Evolutionary conservation across 768 basidiomycete species (phyloP).

Genomic region (Floccularia luteovirens): DNA sequence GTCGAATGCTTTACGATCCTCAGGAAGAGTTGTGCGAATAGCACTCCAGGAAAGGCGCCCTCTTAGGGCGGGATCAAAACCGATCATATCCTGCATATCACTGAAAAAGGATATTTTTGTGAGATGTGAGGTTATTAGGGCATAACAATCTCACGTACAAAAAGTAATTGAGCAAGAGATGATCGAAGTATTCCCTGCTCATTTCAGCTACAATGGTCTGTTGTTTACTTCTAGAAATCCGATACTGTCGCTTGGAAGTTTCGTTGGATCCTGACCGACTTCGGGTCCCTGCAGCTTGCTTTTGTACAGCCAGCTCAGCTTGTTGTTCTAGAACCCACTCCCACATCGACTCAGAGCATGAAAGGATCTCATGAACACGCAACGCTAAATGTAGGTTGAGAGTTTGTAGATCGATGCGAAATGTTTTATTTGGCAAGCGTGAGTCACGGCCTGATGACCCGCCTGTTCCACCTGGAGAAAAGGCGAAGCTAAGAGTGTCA

Average conservation of each 20-base stretch:
- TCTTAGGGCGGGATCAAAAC: constrained; percentile 33
- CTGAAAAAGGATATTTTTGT: constrained; percentile 20
- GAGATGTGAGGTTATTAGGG: constrained; percentile 1
- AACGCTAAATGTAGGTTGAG: constrained; percentile 59
- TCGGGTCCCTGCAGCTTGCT: background rate
- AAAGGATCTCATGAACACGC: constrained; percentile 57
- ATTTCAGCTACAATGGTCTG: constrained; percentile 36
- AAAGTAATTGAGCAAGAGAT: constrained; percentile 46
- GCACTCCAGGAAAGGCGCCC: constrained; percentile 27
- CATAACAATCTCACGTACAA: constrained; percentile 36
- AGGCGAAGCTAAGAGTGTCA: constrained; percentile 29
- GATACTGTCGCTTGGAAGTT: constrained; percentile 6
- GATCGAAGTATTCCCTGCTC: constrained; percentile 57
- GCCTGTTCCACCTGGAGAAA: constrained; percentile 17
- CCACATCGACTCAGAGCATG: constrained; percentile 75
- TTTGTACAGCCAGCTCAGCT: constrained; percentile 6
- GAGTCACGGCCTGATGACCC: constrained; percentile 16
- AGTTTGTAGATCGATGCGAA: constrained; percentile 49
- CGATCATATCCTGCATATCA: constrained; percentile 60
- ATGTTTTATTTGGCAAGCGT: constrained; percentile 43
- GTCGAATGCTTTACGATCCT: constrained; percentile 50
- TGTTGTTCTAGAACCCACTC: constrained; percentile 58
- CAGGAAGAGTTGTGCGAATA: too few relatives aligned
- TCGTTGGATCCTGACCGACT: constrained; percentile 1
- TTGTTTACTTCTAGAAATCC: constrained; percentile 18